phyloP scores from a whole-genome alignment of 2,329 filamentous ascomycete species.

The Venturia asperata region DNA sequence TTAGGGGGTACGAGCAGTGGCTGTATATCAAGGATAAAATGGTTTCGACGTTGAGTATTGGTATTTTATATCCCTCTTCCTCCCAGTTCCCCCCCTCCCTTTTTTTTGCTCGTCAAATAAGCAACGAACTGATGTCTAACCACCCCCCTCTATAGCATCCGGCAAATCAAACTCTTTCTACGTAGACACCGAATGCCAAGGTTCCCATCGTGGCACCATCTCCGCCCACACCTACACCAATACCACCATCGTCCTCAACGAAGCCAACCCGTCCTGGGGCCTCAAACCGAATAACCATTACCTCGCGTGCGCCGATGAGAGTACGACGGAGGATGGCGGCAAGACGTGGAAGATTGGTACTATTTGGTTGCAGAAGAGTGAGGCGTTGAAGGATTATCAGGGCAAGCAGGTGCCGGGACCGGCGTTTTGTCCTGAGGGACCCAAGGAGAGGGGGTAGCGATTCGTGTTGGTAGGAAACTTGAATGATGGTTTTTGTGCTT shows the following conservation, averaged over 20 bases:
- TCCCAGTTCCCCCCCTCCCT: background rate
- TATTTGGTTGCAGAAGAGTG: constrained; percentile 13
- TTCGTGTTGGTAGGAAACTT: no score
- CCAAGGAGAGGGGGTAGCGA: background rate
- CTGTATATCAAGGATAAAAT: constrained; percentile 14
- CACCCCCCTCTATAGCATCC: background rate
- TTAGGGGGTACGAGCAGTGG: constrained; percentile 14
- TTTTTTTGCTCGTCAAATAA: no score
- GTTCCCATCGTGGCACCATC: constrained; percentile 6
- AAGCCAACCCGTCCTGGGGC: constrained; percentile 7
- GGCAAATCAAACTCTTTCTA: constrained; percentile 17
- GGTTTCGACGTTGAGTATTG: constrained; percentile 1
- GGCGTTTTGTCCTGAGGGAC: constrained; percentile 1
- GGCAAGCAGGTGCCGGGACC: background rate
- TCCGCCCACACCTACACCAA: constrained; percentile 15
- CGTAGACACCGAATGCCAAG: constrained; percentile 16
- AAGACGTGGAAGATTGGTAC: constrained; percentile 14
- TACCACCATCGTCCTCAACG: constrained; percentile 9
- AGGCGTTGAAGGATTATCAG: constrained; percentile 14
- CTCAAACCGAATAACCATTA: constrained; percentile 3
- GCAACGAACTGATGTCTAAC: no score
- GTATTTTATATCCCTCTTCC: background rate
- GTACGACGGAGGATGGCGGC: constrained; percentile 8
- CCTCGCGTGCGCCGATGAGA: constrained; percentile 13
- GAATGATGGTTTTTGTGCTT: no score